Evolutionary conservation across 2,329 filamentous ascomycete species (phyloP).

Genomic region (Sphaerulina populicola): DNA sequence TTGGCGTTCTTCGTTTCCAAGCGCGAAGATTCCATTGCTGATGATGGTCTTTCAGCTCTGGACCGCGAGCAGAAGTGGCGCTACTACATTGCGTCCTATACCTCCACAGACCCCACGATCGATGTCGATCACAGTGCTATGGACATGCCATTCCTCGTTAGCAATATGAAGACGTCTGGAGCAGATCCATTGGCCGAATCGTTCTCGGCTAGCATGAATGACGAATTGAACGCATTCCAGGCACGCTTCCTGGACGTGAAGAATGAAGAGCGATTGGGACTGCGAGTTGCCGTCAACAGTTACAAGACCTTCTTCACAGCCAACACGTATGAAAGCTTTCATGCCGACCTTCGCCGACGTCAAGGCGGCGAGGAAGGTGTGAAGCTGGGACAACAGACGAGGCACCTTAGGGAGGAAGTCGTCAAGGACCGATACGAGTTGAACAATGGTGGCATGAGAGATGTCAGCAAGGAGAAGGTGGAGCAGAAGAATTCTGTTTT

Average conservation of each 20-base stretch:
- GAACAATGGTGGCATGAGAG: constrained; percentile 43
- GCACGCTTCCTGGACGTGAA: constrained; percentile 22
- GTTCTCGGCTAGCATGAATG: constrained; percentile 2
- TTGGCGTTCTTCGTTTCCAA: constrained; percentile 76
- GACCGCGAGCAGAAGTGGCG: constrained; percentile 62
- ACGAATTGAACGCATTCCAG: constrained; percentile 5
- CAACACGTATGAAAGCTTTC: constrained; percentile 38
- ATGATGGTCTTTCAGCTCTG: constrained; percentile 55
- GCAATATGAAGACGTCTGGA: constrained; percentile 35
- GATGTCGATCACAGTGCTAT: constrained; percentile 31
- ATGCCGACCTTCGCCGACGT: constrained; percentile 31
- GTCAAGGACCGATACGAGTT: constrained; percentile 38
- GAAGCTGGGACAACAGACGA: constrained; percentile 28
- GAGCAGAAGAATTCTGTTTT: constrained; percentile 37
- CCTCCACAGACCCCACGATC: constrained; percentile 73
- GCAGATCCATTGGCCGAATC: constrained; percentile 24
- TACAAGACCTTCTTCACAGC: constrained; percentile 40
- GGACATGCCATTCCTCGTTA: constrained; percentile 35
- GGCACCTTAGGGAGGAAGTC: constrained; percentile 31
- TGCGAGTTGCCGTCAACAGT: constrained; percentile 39
- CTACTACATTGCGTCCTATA: constrained; percentile 90
- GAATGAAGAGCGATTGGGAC: constrained; percentile 37
- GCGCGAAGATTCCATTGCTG: constrained; percentile 64
- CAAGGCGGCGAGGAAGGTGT: constrained; percentile 32
- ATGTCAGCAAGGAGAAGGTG: constrained; percentile 40